A percentile compares a stretch with the other conserved stretches of the same genome.
phyloP scores from a whole-genome alignment of 768 basidiomycete genomes.

The Steccherinum ochraceum region DNA sequence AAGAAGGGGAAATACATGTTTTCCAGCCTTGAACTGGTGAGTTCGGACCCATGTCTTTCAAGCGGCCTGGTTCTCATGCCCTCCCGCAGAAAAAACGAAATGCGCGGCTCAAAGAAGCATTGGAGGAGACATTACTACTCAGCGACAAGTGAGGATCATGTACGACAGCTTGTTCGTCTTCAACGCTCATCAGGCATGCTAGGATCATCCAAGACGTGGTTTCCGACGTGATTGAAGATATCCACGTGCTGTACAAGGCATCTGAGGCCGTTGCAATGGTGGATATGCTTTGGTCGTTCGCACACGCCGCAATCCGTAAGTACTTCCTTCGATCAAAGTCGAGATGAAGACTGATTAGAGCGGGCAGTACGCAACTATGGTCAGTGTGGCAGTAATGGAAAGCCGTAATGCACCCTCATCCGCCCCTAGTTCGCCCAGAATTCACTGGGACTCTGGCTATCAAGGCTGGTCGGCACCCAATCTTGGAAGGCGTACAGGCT shows the following conservation, averaged over 20 bases:
- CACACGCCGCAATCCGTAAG: constrained; percentile 76
- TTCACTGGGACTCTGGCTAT: constrained; percentile 88
- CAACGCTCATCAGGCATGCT: neutral
- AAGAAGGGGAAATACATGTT: constrained; percentile 72
- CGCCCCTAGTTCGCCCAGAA: constrained; percentile 74
- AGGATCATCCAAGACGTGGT: constrained; percentile 82
- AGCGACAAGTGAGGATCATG: constrained; percentile 59
- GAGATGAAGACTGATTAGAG: neutral
- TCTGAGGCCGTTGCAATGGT: constrained; percentile 89
- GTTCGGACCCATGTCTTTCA: neutral
- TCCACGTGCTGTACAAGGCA: constrained; percentile 82
- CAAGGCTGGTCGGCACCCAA: constrained; percentile 83
- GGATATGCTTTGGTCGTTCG: constrained; percentile 88
- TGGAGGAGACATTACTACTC: constrained; percentile 84
- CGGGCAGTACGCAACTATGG: constrained; percentile 48
- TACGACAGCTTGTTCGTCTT: neutral
- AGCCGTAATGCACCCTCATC: neutral
- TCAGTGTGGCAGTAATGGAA: constrained; percentile 11
- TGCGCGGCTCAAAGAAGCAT: constrained; percentile 80
- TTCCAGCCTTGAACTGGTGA: constrained; percentile 78
- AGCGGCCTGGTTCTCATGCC: neutral
- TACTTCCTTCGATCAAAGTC: constrained; percentile 2
- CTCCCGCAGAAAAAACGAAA: constrained; percentile 73
- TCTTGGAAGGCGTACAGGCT: constrained; percentile 69
- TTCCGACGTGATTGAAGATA: constrained; percentile 56